Evolutionary conservation across 2,329 filamentous ascomycete species (phyloP).

Genomic region (Talaromyces sp.): DNA sequence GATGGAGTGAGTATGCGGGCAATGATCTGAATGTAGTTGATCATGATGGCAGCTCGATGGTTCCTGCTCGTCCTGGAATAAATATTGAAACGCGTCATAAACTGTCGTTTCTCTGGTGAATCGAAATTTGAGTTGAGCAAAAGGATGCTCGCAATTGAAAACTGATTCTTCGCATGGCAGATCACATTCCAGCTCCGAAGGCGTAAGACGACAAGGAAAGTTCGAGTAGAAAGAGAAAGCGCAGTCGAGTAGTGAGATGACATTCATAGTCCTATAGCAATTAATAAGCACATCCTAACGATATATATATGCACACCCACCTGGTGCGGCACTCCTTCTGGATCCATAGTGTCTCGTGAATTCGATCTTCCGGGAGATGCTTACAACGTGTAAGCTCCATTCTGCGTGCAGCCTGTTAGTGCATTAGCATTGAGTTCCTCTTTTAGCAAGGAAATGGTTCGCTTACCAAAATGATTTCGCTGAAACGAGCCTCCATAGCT

Average conservation of each 20-base stretch:
- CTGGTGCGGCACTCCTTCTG: conserved; percentile 42
- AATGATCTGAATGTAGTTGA: not conserved
- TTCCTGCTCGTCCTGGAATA: conserved; percentile 30
- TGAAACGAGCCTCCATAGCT: conserved; percentile 41
- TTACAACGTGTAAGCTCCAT: conserved; percentile 34
- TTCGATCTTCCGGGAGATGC: conserved; percentile 35
- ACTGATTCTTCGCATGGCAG: conserved; percentile 40
- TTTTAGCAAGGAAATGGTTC: not conserved
- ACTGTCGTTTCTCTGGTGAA: conserved; percentile 34
- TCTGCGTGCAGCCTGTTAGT: conserved; percentile 33
- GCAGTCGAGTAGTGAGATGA: conserved; percentile 40
- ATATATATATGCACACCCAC: conserved; percentile 21
- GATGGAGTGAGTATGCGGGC: not conserved
- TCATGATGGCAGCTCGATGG: conserved; percentile 12
- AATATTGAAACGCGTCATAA: conserved; percentile 35
- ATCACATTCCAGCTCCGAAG: conserved; percentile 40
- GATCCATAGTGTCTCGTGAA: conserved; percentile 39
- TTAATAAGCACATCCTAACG: not conserved
- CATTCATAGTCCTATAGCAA: conserved; percentile 33
- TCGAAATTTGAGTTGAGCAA: conserved; percentile 36
- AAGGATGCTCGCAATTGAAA: conserved; percentile 40
- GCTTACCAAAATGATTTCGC: conserved; percentile 38
- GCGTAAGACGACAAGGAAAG: conserved; percentile 38
- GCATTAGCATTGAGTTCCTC: not conserved
- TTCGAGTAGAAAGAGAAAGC: conserved; percentile 45